Evolutionary conservation across 2,329 filamentous ascomycete genomes (phyloP).

Genomic region (Nannizziopsis barbatae): DNA sequence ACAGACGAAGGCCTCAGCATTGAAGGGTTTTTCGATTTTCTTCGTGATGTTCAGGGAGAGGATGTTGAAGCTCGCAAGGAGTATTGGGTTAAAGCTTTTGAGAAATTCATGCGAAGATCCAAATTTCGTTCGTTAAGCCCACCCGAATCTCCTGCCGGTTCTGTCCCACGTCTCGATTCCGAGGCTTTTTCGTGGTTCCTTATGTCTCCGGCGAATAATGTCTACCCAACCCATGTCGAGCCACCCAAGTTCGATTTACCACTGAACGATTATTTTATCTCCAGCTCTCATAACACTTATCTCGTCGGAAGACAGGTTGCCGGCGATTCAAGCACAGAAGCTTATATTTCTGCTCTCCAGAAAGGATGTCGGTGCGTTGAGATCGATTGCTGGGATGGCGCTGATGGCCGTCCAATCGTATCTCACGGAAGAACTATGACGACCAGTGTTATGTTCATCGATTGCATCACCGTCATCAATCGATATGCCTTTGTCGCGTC

Average conservation of each 20-base stretch:
- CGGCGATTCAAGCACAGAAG: conserved; percentile 84
- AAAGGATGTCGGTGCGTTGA: conserved; percentile 91
- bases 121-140: conserved; percentile 38
- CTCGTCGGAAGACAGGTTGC: conserved; percentile 81
- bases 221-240: conserved; percentile 51
- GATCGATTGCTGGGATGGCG: conserved; percentile 95
- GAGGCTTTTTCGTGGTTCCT: conserved; percentile 68
- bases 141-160: conserved; percentile 34
- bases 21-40: conserved; percentile 63
- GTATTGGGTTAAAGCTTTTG: conserved; percentile 63
- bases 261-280: conserved; percentile 94
- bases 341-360: conserved; percentile 79
- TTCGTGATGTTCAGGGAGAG: conserved; percentile 63
- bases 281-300: conserved; percentile 97
- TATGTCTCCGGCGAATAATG: conserved; percentile 60
- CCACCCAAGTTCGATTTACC: conserved; percentile 63
- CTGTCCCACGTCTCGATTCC: conserved; percentile 57
- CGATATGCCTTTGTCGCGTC: conserved; percentile 86
- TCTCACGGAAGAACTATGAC: conserved; percentile 86
- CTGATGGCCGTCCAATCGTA: conserved; percentile 75
- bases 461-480: conserved; percentile 86
- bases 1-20: conserved; percentile 54
- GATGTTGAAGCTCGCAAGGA: conserved; percentile 55
- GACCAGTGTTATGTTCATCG: conserved; percentile 74
- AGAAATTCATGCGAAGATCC: conserved; percentile 53